Percentiles rank a stretch among this genome's conserved stretches.
Conservation (phyloP, 1,139 yeast species). For the Debaryomycetaceae sp. region DNA sequence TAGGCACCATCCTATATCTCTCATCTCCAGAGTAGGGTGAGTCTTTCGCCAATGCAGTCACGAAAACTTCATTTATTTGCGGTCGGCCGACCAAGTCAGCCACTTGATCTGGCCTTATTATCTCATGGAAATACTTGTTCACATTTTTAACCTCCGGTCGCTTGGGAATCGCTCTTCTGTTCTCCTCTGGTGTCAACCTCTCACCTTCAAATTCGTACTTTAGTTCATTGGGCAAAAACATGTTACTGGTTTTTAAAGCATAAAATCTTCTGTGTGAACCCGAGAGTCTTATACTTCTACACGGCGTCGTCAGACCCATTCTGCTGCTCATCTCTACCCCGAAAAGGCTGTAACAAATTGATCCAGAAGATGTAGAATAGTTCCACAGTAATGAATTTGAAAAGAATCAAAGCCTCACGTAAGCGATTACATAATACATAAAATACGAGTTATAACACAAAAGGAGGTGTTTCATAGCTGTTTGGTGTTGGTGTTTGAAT, state of each 20-base stretch:
- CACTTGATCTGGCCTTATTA: constrained; percentile 32
- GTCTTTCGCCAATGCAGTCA: constrained; percentile 26
- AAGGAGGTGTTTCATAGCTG: not conserved
- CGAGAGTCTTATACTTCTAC: no score
- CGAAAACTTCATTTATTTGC: constrained; percentile 25
- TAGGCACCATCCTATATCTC: constrained; percentile 19
- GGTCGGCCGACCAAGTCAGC: constrained; percentile 32
- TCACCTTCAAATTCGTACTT: constrained; percentile 31
- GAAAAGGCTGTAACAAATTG: no score
- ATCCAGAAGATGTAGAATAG: no score
- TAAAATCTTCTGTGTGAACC: not conserved
- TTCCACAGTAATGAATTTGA: not conserved
- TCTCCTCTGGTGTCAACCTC: constrained; percentile 27
- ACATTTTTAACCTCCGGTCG: constrained; percentile 17
- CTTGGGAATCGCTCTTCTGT: constrained; percentile 33
- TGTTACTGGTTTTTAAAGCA: constrained; percentile 7
- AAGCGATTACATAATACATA: not conserved
- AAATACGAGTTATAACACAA: not conserved
- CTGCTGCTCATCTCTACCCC: no score
- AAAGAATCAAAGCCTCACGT: not conserved
- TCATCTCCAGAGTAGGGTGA: constrained; percentile 29
- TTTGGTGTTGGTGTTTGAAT: not conserved
- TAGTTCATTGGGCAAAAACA: constrained; percentile 34
- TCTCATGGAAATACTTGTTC: constrained; percentile 25
- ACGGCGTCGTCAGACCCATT: no score